These are phyloP conservation scores for Raddia guianensis DNA, from an alignment of 176 grass and related monocot genomes.

Conservation along the genomic window DNA sequence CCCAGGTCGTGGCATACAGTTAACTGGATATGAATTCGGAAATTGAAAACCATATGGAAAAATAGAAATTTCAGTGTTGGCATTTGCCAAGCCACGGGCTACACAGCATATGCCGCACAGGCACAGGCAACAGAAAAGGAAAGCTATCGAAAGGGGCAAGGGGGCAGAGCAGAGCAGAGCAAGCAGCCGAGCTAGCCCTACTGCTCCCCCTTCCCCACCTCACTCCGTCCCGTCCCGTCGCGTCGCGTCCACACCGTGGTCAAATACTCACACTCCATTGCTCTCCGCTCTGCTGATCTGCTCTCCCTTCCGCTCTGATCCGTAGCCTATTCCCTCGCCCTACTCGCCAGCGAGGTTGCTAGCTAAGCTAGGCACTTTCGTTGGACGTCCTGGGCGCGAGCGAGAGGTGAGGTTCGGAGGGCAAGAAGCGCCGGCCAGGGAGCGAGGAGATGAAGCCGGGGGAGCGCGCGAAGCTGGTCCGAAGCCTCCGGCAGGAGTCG, in stretches of 20 bases:
- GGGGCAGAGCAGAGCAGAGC: not conserved
- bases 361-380: not conserved
- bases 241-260: not conserved
- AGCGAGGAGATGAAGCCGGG: slow-evolving; percentile 57
- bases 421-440: not conserved
- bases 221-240: not conserved
- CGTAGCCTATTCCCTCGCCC: not conserved
- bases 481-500: slow-evolving; percentile 63
- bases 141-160: slow-evolving; percentile 19
- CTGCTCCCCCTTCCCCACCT: not conserved
- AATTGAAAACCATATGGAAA: not conserved
- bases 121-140: not conserved
- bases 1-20: not conserved
- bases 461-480: slow-evolving; percentile 70
- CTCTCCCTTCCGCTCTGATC: slow-evolving; percentile 22
- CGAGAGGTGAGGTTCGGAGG: not conserved
- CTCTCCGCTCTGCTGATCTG: not conserved
- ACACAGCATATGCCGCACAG: not conserved
- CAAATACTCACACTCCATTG: slow-evolving; percentile 2
- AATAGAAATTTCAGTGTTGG: not conserved
- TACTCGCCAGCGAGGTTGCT: not conserved
- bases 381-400: not conserved
- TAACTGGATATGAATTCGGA: too few species aligned
- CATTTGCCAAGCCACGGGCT: too few species aligned
- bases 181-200: not conserved